Percentiles rank a stretch among this genome's conserved stretches.
Conservation (phyloP, 2,329 filamentous ascomycete species). For the Alternaria panax region DNA sequence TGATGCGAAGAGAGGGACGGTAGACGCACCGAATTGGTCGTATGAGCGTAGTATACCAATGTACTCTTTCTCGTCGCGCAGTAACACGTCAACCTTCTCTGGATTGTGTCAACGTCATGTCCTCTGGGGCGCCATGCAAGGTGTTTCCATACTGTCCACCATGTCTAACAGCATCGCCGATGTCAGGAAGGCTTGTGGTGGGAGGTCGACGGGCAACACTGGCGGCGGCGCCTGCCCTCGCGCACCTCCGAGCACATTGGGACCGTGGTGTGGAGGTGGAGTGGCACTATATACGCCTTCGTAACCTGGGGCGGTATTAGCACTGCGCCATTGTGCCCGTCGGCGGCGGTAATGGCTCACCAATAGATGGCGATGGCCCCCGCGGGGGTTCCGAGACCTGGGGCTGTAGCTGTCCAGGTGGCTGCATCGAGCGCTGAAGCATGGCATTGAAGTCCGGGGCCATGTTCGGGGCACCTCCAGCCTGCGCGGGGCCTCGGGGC, state of each 20-base stretch:
- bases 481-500: slow-evolving; percentile 40
- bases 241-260: slow-evolving; percentile 41
- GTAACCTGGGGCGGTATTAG: slow-evolving; percentile 41
- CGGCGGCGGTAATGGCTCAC: slow-evolving; percentile 23
- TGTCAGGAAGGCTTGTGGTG: slow-evolving; percentile 98
- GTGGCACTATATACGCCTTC: slow-evolving; percentile 49
- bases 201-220: slow-evolving; percentile 58
- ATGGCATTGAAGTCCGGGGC: slow-evolving; percentile 47
- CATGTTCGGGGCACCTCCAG: slow-evolving; percentile 40
- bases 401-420: slow-evolving; percentile 33
- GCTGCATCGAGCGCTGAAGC: slow-evolving; percentile 47
- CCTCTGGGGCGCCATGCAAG: slow-evolving; percentile 4
- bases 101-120: slow-evolving; percentile 28
- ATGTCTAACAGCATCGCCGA: slow-evolving; percentile 94
- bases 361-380: slow-evolving; percentile 35
- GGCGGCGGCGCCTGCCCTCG: slow-evolving; percentile 31
- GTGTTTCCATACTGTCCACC: slow-evolving; percentile 77
- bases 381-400: slow-evolving; percentile 32
- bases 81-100: slow-evolving; percentile 94
- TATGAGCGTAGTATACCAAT: slow-evolving; percentile 92
- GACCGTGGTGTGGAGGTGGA: slow-evolving; percentile 60
- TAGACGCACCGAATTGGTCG: slow-evolving; percentile 87
- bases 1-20: background rate
- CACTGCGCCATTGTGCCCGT: slow-evolving; percentile 7
- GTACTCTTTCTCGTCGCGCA: slow-evolving; percentile 92